These are phyloP conservation scores for Populus hybrid DNA, from an alignment of 441 rosid genomes.

Conservation along the genomic window DNA sequence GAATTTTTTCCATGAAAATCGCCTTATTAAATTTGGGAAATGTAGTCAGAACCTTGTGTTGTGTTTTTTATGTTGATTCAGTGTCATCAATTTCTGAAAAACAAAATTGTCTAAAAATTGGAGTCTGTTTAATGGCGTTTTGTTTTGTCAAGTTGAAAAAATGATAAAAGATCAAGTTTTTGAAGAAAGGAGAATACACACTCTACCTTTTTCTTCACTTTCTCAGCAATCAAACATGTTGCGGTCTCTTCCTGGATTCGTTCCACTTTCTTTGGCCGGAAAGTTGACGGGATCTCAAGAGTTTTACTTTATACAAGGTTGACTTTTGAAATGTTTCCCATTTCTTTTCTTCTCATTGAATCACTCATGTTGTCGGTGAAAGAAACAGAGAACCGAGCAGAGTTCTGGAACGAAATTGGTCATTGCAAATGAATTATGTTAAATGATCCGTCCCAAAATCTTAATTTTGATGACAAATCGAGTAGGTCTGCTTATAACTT, in stretches of 20 bases:
- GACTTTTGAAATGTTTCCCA: background rate
- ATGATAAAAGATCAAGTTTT: background rate
- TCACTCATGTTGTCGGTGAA: background rate
- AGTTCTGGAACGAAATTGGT: background rate
- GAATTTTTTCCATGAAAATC: constrained; percentile 3
- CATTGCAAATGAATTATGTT: background rate
- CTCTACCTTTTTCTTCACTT: background rate
- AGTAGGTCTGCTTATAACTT: background rate
- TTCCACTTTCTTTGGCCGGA: background rate
- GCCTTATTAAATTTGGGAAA: no score
- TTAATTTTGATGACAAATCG: background rate
- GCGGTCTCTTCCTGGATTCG: background rate
- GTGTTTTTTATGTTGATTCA: background rate
- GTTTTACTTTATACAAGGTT: background rate
- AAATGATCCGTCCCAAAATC: background rate
- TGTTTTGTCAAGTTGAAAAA: background rate
- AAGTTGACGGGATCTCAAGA: background rate
- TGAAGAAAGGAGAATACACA: background rate
- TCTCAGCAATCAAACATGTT: constrained; percentile 2
- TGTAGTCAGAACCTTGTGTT: background rate
- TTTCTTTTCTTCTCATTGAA: constrained; percentile 4
- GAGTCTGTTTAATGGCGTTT: background rate
- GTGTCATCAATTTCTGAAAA: background rate
- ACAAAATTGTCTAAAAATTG: background rate
- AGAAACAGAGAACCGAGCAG: background rate